Evolutionary conservation across 805 yeast species (phyloP), one percentile per base, ranked within the genome.

Genomic region (Wickerhamomyces subpelliculosus): DNA sequence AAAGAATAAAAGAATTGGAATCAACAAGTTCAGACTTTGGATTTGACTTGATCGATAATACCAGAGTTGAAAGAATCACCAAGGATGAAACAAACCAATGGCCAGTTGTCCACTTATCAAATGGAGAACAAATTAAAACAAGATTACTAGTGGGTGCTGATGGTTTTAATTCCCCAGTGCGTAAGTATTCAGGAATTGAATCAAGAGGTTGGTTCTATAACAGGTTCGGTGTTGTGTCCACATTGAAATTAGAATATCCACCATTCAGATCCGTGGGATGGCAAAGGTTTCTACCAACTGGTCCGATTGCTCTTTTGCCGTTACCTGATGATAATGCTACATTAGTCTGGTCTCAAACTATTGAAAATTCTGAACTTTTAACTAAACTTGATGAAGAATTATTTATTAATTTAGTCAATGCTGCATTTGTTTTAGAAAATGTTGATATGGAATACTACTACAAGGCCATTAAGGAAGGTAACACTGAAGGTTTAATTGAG

Each of bases 71-170:
- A 11, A 62, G 61, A 4, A 86, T 86, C 30, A 45, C 58, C 6
- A 38, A 54, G 30, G 68, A 62, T 35, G 58, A 59, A 27, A 39
- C 57, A 0, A 61, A 62, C 21, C 74, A 76, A 34, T 86, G 96
- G 95, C 97, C 97, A 1, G 54, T 77, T 8, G 79, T 90, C 12
- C 65, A 72, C 20, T 64, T 89, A 12, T 73, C 75, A 12, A 73
- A 73, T 44, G 97, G 96, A 1, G 72, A 73, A 12, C 46, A 54
- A 11, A 67, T 80, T 36, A 73, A 75, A 51, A 73, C 95, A 0
- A 69, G 96, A 38, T 66, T 89, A n/a, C 65, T 89, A 17, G 76
- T 93, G 13, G 98, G 98, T 8, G 95, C 96, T 28, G 98, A 93
- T 58, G 98, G 98, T 1, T 87, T 79, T 58, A 86, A 88, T 58